Evolutionary conservation across 805 yeast species (phyloP), one percentile per base, ranked within the genome.

Genomic region (Saturnispora dispora): DNA sequence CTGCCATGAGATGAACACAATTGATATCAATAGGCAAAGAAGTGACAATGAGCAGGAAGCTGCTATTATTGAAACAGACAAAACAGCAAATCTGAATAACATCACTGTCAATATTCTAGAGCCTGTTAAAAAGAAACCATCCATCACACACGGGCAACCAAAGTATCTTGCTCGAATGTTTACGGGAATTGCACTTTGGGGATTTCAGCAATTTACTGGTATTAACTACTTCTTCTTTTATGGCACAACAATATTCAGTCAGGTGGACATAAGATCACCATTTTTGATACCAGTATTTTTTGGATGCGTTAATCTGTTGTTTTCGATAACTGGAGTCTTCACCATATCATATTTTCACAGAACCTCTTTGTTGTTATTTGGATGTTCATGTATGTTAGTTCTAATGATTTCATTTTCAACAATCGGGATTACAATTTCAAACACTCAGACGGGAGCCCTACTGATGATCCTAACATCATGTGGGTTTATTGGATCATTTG

Each of bases 221-320:
- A 75, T 81, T 50, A 82, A 82, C 67, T 82, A 79, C 66, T 79
- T 82, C 57, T 81, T 83, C 70, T 82, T 79, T 65, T 82, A 77
- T 57, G 83, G 85, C 45, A 76, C 82, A n/a, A 66, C 76, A 10
- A 73, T 82, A 52, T 82, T 83, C 61, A 64, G 66, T 25, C 54
- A 56, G 39, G 78, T 79, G 35, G 82, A 84, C 11, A 56, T 81
- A 43, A 61, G 66, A 11, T 78, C 81, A 60, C 73, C 85, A 8
- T 81, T 77, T 60, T 55, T 71, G 32, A 77, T 83, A 11, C 74
- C 85, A 7, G 76, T 82, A 3, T 70, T 79, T 43, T 66, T 82
- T 53, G 81, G 81, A 42, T 54, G 67, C 23, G 78, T 81, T 39
- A 81, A 82, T 65, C 71, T 81, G 57, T 63, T 68, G 8, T 71